Conservation (phyloP, 2,329 filamentous ascomycete species). For the Colletotrichum phormii region DNA sequence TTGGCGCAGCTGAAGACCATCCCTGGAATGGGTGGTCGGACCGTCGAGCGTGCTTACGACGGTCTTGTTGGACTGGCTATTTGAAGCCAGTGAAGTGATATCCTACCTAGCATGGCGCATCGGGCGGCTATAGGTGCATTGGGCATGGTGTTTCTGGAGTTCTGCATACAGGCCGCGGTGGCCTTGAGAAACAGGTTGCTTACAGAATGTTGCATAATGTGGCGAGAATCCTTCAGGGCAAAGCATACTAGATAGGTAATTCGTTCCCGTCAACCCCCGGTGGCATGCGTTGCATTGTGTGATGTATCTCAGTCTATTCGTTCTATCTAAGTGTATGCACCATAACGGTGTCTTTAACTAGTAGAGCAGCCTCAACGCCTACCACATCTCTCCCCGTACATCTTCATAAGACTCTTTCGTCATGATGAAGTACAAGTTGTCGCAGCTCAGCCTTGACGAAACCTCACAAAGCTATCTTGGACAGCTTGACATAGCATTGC, state of each 20-base stretch:
- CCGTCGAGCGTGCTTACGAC: constrained; percentile 67
- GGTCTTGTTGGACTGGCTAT: constrained; percentile 50
- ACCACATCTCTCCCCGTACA: no score
- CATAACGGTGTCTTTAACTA: neutral
- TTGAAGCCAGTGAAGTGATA: neutral
- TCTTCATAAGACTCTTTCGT: neutral
- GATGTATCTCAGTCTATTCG: neutral
- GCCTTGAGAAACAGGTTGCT: constrained; percentile 18
- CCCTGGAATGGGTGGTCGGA: constrained; percentile 68
- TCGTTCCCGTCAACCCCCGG: neutral
- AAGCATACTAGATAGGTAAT: neutral
- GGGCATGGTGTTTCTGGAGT: constrained; percentile 34
- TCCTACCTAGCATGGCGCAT: constrained; percentile 25
- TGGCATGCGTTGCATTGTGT: neutral
- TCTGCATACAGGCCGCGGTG: constrained; percentile 23
- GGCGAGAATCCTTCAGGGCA: neutral
- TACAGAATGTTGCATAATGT: constrained; percentile 18
- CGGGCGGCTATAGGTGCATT: constrained; percentile 24
- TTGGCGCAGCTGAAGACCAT: constrained; percentile 64
- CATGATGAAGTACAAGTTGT: no score
- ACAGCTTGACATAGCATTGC: neutral
- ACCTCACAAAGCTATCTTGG: neutral
- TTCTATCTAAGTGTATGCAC: neutral
- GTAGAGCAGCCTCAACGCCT: neutral
- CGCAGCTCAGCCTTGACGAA: neutral